These are phyloP conservation scores for Gossypium schwendimanii DNA, from an alignment of 441 rosid genomes.

Conservation along the genomic window DNA sequence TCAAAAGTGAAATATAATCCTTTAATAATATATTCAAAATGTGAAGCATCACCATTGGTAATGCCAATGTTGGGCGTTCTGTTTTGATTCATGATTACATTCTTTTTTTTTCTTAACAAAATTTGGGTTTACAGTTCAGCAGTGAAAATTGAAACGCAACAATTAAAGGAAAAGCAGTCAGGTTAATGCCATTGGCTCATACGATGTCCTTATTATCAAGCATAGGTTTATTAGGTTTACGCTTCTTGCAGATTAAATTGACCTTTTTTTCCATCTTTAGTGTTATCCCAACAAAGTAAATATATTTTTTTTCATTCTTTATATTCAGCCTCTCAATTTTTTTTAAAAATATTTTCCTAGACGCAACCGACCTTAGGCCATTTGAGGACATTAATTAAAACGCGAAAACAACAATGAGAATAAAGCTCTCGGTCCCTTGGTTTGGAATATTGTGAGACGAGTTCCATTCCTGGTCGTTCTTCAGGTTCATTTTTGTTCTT, in stretches of 20 bases:
- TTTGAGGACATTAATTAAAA: background rate
- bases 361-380: background rate
- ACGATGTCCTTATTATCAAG: background rate
- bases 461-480: background rate
- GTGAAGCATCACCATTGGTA: background rate
- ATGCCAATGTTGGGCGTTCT: background rate
- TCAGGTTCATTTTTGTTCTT: conserved; percentile 4
- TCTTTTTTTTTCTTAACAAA: background rate
- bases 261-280: background rate
- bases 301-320: background rate
- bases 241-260: background rate
- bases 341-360: no score
- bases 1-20: background rate
- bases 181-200: background rate
- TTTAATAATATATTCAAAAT: background rate
- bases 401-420: background rate
- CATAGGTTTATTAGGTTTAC: background rate
- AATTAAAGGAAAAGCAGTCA: background rate
- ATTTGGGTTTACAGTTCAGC: background rate
- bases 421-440: background rate
- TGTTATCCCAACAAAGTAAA: no score
- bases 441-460: background rate
- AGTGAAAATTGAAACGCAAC: background rate
- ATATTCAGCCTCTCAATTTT: no score
- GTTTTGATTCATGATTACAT: background rate